Evolutionary conservation across 2,329 filamentous ascomycete species (phyloP), one percentile per base, ranked within the genome.

Genomic region (Pseudocercospora musae): DNA sequence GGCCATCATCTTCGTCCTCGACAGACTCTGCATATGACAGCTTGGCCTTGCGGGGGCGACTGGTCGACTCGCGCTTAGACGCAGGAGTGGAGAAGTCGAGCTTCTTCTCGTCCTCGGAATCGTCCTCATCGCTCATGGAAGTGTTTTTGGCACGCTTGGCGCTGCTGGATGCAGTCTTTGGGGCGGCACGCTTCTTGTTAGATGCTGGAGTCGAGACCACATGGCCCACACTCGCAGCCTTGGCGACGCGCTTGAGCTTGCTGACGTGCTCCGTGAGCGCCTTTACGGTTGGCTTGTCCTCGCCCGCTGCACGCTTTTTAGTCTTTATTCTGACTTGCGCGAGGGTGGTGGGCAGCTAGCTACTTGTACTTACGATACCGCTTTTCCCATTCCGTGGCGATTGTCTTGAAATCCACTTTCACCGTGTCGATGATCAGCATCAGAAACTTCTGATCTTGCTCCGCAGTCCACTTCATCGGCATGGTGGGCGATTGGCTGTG

Each of bases 81-180:
- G n/a, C 21, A 59, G 58, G 10, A 40, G 44, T 4, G 48, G 58
- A 31, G 31, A 60, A 48, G 20, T 64, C 59, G 20, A 66, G 23
- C 15, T 18, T 60, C 37, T 62, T 57, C 15, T 69, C 70, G n/a
- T 62, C 66, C 11, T 69, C 69, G 2, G 64, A 62, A 59, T 71
- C 69, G 52, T 72, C 70, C 21, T 71, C 69, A 9, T 70, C 69
- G 33, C 62, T 66, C 67, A 69, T 70, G 25, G 54, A 27, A 21
- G 27, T 27, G 29, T 2, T 6, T 6, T 48, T 54, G 8, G 48
- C 50, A 23, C 68, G 64, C 42, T 68, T 66, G 7, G 49, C 56
- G n/a, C 63, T 65, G 31, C 60, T 63, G 29, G 58, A 54, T 3
- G 60, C 59, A 8, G 66, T 67, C 40, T 66, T 65, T 15, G 61